These are phyloP conservation scores for Aspergillus sp. DNA, from an alignment of 2,329 filamentous ascomycete species.

Conservation along the genomic window DNA sequence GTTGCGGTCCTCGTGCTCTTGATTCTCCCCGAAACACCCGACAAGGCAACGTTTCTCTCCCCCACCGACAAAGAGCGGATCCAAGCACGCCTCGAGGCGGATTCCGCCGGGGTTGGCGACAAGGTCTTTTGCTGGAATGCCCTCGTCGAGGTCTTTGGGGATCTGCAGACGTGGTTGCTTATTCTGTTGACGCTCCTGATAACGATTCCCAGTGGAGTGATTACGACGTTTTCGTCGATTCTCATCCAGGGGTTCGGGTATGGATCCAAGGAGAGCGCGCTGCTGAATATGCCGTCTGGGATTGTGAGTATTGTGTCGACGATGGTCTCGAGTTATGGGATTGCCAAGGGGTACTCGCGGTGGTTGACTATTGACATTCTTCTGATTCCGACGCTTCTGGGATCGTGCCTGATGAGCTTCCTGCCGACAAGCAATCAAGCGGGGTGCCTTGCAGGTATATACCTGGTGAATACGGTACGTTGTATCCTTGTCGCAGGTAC, in stretches of 20 bases:
- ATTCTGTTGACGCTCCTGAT: slow-evolving; percentile 38
- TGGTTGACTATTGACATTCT: slow-evolving; percentile 48
- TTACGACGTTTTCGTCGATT: slow-evolving; percentile 51
- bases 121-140: slow-evolving; percentile 30
- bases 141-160: slow-evolving; percentile 24
- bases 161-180: slow-evolving; percentile 30
- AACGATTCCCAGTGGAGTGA: slow-evolving; percentile 49
- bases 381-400: slow-evolving; percentile 51
- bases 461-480: slow-evolving; percentile 39
- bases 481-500: background rate
- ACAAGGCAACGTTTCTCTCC: slow-evolving; percentile 30
- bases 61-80: slow-evolving; percentile 25
- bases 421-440: slow-evolving; percentile 42
- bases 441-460: slow-evolving; percentile 49
- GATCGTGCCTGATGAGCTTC: slow-evolving; percentile 45
- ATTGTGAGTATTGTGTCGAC: slow-evolving; percentile 45
- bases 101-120: slow-evolving; percentile 19
- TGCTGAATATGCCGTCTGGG: slow-evolving; percentile 52
- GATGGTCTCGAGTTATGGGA: slow-evolving; percentile 44
- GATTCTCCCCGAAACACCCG: slow-evolving; percentile 27
- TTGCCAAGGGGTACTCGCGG: slow-evolving; percentile 46
- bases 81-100: slow-evolving; percentile 21
- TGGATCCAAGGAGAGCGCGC: slow-evolving; percentile 45
- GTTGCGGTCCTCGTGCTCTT: slow-evolving; percentile 27
- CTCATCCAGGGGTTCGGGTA: slow-evolving; percentile 50